Evolutionary conservation across 495 filamentous ascomycete genomes (phyloP).

Genomic region (Parmelia sp.): DNA sequence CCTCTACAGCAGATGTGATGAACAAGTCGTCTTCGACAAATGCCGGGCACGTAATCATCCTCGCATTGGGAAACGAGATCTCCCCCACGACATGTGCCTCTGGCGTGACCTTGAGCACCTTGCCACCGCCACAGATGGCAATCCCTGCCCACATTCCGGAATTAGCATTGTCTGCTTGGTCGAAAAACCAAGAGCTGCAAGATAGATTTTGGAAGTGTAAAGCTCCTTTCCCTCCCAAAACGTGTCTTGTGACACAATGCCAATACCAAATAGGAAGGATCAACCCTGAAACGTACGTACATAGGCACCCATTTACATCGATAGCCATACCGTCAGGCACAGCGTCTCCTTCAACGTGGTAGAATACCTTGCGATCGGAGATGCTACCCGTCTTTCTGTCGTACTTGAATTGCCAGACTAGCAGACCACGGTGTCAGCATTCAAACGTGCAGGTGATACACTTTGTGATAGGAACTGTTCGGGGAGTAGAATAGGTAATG

Average conservation of each 20-base stretch:
- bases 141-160: constrained; percentile 33
- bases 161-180: too few species aligned
- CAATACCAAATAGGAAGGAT: too few species aligned
- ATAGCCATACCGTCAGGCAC: constrained; percentile 72
- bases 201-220: too few species aligned
- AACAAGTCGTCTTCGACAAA: constrained; percentile 71
- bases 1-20: constrained; percentile 65
- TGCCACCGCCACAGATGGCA: constrained; percentile 65
- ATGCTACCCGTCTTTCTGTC: constrained; percentile 54
- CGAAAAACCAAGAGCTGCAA: too few species aligned
- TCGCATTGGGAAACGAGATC: constrained; percentile 56
- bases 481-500: too few species aligned
- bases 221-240: too few species aligned
- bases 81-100: constrained; percentile 59
- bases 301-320: constrained; percentile 65
- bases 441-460: too few species aligned
- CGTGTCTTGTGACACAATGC: too few species aligned
- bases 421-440: too few species aligned
- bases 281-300: constrained; percentile 24
- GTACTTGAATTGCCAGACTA: constrained; percentile 71
- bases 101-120: constrained; percentile 60
- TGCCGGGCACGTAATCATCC: constrained; percentile 61
- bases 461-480: too few species aligned
- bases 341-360: constrained; percentile 48
- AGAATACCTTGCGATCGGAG: constrained; percentile 63